Evolutionary conservation across 2,329 filamentous ascomycete species (phyloP), one percentile per base, ranked within the genome.

Genomic region (Paraphoma chrysanthemicola): DNA sequence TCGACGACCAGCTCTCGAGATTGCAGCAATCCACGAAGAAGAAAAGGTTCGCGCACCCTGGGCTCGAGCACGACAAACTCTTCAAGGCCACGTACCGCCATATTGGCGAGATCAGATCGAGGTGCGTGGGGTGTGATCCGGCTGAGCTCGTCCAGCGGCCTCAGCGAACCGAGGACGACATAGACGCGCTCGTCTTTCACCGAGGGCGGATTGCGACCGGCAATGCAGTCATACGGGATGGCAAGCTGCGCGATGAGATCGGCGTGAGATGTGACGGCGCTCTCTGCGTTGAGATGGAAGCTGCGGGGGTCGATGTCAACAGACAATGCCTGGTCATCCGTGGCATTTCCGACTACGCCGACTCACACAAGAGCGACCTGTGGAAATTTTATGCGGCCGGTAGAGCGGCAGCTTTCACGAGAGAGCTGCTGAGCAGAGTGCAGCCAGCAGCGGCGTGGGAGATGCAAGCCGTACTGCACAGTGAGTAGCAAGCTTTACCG

Each of bases 361-460:
- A 60, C 44, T 57, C 57, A 16, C 51, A 60, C 49, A 60, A 57
- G 30, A 50, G 44, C 51, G 51, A 60, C 28, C 8, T 57, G 29
- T 60, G 57, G 57, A 29, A 29, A 23, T 50, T 45, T 1, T 47
- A 60, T 18, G 57, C 57, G 16, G 54, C 57, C 4, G 57, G 51
- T 9, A 60, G 54, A 4, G 54, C 54, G 18, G 57, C 54, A n/a
- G 57, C 51, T 4, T 60, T 60, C 29, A 31, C 57, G 2, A 53
- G 57, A 41, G 54, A 54, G 44, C 23, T 60, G 39, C 47, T 57
- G 6, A 48, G 49, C 41, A 48, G 49, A 38, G 31, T 56, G 18
- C 77, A 76, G 39, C 46, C 51, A 30, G 43, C 5, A 7, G 28
- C 16, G 23, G 51, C 44, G 6, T 18, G 44, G 42, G 38, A 51